Percentiles rank a stretch among this genome's conserved stretches.
Evolutionary conservation across 371 early-diverging fungal genomes (phyloP).

Genomic region (Apophysomyces elegans): DNA sequence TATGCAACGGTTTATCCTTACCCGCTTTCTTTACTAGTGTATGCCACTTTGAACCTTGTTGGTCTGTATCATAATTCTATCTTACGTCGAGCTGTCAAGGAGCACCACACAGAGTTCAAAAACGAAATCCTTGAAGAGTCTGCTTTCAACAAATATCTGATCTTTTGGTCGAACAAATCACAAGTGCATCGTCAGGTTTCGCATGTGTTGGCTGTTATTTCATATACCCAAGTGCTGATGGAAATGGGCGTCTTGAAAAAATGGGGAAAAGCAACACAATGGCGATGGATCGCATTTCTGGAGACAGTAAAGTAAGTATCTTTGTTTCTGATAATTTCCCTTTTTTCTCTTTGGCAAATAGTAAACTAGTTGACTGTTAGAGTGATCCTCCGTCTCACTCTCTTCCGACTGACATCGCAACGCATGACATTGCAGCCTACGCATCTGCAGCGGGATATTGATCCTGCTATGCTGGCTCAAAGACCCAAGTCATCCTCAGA

Average conservation of each 20-base stretch:
- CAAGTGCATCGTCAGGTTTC: slow-evolving; percentile 59
- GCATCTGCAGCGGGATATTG: slow-evolving; percentile 77
- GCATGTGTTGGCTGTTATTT: slow-evolving; percentile 69
- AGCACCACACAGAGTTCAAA: slow-evolving; percentile 40
- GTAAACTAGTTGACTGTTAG: slow-evolving; percentile 31
- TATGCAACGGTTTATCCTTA: too few relatives aligned
- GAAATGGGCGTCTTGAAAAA: slow-evolving; percentile 86
- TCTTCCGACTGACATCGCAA: slow-evolving; percentile 62
- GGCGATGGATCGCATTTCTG: slow-evolving; percentile 68
- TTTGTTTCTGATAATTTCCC: neutral
- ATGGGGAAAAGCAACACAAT: slow-evolving; percentile 66
- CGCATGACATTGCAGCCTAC: slow-evolving; percentile 71
- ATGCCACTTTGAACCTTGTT: slow-evolving; percentile 79
- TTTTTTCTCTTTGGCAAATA: slow-evolving; percentile 3
- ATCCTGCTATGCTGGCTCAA: slow-evolving; percentile 31
- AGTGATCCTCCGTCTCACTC: slow-evolving; percentile 58
- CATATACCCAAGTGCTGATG: slow-evolving; percentile 78
- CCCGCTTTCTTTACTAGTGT: slow-evolving; percentile 53
- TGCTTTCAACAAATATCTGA: slow-evolving; percentile 83
- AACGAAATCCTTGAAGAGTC: slow-evolving; percentile 55
- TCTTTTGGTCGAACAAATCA: slow-evolving; percentile 56
- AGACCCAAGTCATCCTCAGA: slow-evolving; percentile 15
- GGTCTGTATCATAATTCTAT: slow-evolving; percentile 90
- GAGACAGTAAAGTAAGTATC: slow-evolving; percentile 76
- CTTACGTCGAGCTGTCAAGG: slow-evolving; percentile 66